Conservation (phyloP, 176 grass and related monocot genomes). For the Hsuehochloa calcarea region DNA sequence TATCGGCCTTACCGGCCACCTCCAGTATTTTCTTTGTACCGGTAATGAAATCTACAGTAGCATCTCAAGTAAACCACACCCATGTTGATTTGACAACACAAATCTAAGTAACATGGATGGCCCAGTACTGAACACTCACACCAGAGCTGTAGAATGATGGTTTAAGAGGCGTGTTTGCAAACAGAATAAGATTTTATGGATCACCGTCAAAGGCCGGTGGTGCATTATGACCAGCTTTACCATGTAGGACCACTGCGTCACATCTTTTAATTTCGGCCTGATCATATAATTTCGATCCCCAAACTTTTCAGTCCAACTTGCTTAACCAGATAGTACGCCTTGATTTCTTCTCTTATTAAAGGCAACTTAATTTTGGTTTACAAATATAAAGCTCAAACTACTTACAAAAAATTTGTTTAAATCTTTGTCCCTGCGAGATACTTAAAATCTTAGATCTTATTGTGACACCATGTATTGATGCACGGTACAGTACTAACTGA, state of each 20-base stretch:
- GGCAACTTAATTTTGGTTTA: not conserved
- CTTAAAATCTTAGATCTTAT: not conserved
- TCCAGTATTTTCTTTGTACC: no score
- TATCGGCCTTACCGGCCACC: no score
- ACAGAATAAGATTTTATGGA: not conserved
- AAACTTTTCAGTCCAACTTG: not conserved
- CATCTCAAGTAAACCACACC: not conserved
- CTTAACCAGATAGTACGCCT: not conserved
- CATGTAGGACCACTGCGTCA: not conserved
- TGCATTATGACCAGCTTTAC: conserved; percentile 4
- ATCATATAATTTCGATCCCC: not conserved
- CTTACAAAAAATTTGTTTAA: not conserved
- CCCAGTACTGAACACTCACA: not conserved
- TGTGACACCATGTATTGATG: not conserved
- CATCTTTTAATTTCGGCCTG: not conserved
- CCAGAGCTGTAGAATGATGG: not conserved
- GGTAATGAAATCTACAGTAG: no score
- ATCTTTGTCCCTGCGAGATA: not conserved
- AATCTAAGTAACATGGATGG: not conserved
- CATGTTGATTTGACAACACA: not conserved
- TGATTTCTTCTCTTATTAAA: not conserved
- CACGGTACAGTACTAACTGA: not conserved
- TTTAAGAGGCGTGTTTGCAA: not conserved
- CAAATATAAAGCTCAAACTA: not conserved
- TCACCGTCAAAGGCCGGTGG: not conserved